phyloP scores from a whole-genome alignment of 2,329 filamentous ascomycete species.

The Zymoseptoria ardabiliae region DNA sequence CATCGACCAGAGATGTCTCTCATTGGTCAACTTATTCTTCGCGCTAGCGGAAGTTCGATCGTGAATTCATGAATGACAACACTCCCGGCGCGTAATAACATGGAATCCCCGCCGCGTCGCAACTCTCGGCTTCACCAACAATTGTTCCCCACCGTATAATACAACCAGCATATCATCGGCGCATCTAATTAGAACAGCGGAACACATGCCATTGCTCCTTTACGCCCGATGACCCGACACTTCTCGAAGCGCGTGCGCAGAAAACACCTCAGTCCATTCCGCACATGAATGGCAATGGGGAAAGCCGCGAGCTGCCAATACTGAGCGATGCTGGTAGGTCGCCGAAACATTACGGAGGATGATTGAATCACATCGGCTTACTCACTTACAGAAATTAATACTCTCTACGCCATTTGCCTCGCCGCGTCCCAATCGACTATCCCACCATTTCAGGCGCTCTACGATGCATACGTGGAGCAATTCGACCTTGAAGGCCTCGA shows the following conservation, averaged over 20 bases:
- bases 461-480: constrained; percentile 70
- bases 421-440: constrained; percentile 61
- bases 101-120: constrained; percentile 1
- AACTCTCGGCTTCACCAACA: constrained; percentile 1
- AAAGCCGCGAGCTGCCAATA: constrained; percentile 32
- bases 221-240: constrained; percentile 28
- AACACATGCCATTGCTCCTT: background rate
- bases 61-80: background rate
- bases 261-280: constrained; percentile 18
- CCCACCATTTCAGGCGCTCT: constrained; percentile 68
- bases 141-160: background rate
- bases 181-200: constrained; percentile 2
- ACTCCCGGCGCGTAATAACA: constrained; percentile 3
- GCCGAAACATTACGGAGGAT: background rate
- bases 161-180: background rate
- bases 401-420: constrained; percentile 69
- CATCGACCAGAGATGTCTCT: background rate
- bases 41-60: background rate
- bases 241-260: constrained; percentile 31
- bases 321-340: constrained; percentile 36
- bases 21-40: background rate
- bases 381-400: constrained; percentile 59
- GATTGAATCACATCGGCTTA: background rate
- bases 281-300: constrained; percentile 27
- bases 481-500: constrained; percentile 64